Base-by-base conservation (phyloP, 352 stramenopile species). In the Aphanomyces stellatus region DNA sequence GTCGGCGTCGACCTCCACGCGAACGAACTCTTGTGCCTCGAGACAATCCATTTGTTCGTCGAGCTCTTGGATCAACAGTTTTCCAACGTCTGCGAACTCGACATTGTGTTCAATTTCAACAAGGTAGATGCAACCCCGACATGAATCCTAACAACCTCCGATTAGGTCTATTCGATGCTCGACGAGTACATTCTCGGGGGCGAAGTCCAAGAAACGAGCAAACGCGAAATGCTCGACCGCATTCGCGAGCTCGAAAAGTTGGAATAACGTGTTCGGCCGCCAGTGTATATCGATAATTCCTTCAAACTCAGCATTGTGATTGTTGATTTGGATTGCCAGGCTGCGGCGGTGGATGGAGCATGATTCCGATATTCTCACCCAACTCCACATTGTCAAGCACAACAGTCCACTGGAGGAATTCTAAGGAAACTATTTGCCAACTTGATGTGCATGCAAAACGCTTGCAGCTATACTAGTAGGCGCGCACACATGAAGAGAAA, bases 1-100 rank as follows among this genome's bases (percentile, higher is more conserved):
- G 82, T 98, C 67, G 95, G 93, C 17, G 93, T 98, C 24, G 95
- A 99, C 76, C 75, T 98, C 5, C 76, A 75, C 30, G 97, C 98
- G 71, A 99, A 99, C 78, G 97, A 99, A 79, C 82, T 99, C 57
- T 82, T 96, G 24, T 97, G 93, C 63, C 87, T 99, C 63, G 97
- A 99, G 79, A 98, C 90, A 11, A 99, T 99, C 73, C 96, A 99
- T 76, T 81, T 93, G 6, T 99, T 99, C 74, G 97, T 99, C 5
- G 96, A 99, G 85, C 72, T 99, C 35, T 77, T 99, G 56, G 97
- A 99, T 82, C 88, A 88, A 34, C 98, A 99, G 73, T 99, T 99
- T 79, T 90, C 84, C 61, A 99, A 99, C 83, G 97, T 99, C 51
- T 99, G 96, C 73, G 97, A 99, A 77, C 88, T 99, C 65, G 97